Percentiles rank a stretch among this genome's conserved stretches.
Evolutionary conservation across 148 eudicot genomes (phyloP).

Genomic region (Pouteria glomerata): DNA sequence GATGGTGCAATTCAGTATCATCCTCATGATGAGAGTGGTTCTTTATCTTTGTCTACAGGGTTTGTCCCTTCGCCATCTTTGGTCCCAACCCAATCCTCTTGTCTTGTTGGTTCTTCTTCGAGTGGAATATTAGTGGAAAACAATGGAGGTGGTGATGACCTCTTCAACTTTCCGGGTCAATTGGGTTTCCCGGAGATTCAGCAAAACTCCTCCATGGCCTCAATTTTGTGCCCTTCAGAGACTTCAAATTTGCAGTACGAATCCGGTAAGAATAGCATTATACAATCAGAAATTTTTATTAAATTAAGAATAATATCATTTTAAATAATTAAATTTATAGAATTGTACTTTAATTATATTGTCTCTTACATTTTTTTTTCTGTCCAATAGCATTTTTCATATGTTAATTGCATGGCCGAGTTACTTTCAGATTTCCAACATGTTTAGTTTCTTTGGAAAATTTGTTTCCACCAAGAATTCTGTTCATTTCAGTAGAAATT

Average conservation of each 20-base stretch:
- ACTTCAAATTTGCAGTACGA: slow-evolving; percentile 19
- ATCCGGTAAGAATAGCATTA: too few relatives aligned
- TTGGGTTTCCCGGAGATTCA: slow-evolving; percentile 16
- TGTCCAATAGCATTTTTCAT: too few relatives aligned
- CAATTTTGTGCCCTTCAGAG: slow-evolving; percentile 9
- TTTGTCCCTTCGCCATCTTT: background rate
- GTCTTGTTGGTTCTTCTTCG: slow-evolving; percentile 18
- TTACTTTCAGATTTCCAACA: background rate
- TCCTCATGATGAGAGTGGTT: background rate
- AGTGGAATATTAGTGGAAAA: background rate
- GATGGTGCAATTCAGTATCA: slow-evolving; percentile 25
- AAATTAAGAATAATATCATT: too few relatives aligned
- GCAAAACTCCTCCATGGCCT: slow-evolving; percentile 13
- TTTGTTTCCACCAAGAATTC: too few relatives aligned
- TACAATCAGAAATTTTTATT: too few relatives aligned
- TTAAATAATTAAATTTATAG: too few relatives aligned
- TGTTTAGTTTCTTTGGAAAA: too few relatives aligned
- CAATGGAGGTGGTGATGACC: slow-evolving; percentile 9
- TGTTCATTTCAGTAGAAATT: too few relatives aligned
- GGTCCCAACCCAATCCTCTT: background rate
- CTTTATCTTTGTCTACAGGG: slow-evolving; percentile 4
- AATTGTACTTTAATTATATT: too few relatives aligned
- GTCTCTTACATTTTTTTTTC: too few relatives aligned
- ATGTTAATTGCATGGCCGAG: background rate
- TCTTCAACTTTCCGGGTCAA: slow-evolving; percentile 21